Evolutionary conservation across 108 stramenopile species (phyloP).

Genomic region (Cyclotella sp.): DNA sequence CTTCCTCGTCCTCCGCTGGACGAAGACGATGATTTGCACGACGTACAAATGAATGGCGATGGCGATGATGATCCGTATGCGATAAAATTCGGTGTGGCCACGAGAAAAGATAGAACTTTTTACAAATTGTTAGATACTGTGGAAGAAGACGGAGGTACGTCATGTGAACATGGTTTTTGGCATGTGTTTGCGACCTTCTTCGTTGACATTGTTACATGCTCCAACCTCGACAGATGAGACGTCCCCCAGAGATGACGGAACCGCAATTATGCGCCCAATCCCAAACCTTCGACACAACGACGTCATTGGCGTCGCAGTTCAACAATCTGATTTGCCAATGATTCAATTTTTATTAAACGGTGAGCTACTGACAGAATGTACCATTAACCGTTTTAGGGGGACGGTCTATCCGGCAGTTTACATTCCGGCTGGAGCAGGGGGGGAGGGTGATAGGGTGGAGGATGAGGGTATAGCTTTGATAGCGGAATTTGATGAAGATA

Average conservation of each 20-base stretch:
- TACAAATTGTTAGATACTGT: constrained; percentile 59
- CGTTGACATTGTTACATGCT: not conserved
- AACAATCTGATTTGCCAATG: constrained; percentile 88
- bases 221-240: constrained; percentile 15
- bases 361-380: constrained; percentile 71
- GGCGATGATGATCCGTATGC: constrained; percentile 46
- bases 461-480: constrained; percentile 48
- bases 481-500: constrained; percentile 66
- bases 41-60: constrained; percentile 42
- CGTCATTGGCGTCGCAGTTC: constrained; percentile 80
- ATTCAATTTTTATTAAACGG: constrained; percentile 85
- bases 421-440: constrained; percentile 55
- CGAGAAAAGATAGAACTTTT: constrained; percentile 73
- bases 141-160: constrained; percentile 57
- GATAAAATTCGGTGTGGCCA: constrained; percentile 79
- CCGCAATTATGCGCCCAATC: constrained; percentile 70
- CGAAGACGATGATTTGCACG: constrained; percentile 36
- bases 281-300: constrained; percentile 68
- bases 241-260: constrained; percentile 57
- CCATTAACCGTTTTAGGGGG: constrained; percentile 83
- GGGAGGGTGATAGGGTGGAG: constrained; percentile 20
- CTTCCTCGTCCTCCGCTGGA: constrained; percentile 31
- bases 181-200: not conserved
- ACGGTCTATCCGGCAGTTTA: constrained; percentile 76
- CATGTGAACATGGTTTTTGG: not conserved